A percentile compares a stretch with the other conserved stretches of the same genome.
phyloP scores from a whole-genome alignment of 2,329 filamentous ascomycete genomes.

The Penicillium concentricum region DNA sequence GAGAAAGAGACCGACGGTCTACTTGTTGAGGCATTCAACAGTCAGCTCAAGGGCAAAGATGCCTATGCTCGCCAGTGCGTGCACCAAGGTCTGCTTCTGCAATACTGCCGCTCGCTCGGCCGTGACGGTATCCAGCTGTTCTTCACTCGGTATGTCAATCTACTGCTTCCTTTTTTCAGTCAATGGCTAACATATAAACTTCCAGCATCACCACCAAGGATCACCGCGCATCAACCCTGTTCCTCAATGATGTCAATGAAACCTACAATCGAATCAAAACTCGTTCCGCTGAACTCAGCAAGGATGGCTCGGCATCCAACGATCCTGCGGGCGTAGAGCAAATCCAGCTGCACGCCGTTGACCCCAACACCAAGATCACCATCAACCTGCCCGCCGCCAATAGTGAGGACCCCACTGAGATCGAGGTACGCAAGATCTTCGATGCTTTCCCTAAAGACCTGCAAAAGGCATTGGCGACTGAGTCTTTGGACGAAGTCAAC shows the following conservation, averaged over 20 bases:
- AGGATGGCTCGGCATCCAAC: constrained; percentile 54
- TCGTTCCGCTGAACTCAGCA: constrained; percentile 70
- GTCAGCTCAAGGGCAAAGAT: constrained; percentile 71
- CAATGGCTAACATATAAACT: constrained; percentile 9
- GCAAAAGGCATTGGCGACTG: constrained; percentile 78
- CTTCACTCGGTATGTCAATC: constrained; percentile 70
- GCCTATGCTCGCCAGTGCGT: constrained; percentile 75
- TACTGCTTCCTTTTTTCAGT: not conserved
- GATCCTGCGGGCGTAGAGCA: constrained; percentile 75
- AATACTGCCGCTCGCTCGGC: constrained; percentile 90
- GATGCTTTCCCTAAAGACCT: constrained; percentile 80
- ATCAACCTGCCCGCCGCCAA: constrained; percentile 74
- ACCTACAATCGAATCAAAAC: constrained; percentile 81
- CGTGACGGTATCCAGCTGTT: constrained; percentile 86
- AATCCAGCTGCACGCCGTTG: constrained; percentile 95
- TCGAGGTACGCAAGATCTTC: constrained; percentile 71
- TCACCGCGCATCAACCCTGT: constrained; percentile 87
- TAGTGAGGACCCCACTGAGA: constrained; percentile 62
- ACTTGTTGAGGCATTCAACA: constrained; percentile 87
- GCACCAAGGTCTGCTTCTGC: constrained; percentile 86
- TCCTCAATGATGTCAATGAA: constrained; percentile 86
- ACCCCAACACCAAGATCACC: constrained; percentile 87
- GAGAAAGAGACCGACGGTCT: constrained; percentile 90
- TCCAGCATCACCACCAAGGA: constrained; percentile 73
- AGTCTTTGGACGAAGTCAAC: constrained; percentile 85